Percentiles rank a stretch among this genome's conserved stretches.
Conservation (phyloP, 148 eudicot species). For the Vaccinium corymbosum region DNA sequence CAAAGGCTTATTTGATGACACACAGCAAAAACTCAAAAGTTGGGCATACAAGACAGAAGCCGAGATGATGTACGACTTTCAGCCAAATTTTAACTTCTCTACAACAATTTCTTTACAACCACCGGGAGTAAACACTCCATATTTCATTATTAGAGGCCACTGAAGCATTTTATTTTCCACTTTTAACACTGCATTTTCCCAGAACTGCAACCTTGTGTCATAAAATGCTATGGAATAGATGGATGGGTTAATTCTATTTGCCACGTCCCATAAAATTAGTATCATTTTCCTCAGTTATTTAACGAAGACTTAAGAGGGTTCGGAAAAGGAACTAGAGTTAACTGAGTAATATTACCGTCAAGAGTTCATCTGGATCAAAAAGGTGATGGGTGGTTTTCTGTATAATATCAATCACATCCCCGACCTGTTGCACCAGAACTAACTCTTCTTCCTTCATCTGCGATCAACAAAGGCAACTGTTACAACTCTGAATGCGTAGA, state of each 20-base stretch:
- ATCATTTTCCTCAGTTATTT: not conserved
- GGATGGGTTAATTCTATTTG: not conserved
- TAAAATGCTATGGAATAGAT: not conserved
- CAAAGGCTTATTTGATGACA: not conserved
- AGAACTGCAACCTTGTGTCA: not conserved
- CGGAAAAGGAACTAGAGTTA: not conserved
- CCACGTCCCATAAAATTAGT: not conserved
- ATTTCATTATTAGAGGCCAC: not conserved
- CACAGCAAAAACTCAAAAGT: not conserved
- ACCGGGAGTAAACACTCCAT: not conserved
- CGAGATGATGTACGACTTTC: not conserved
- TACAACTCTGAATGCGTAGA: not conserved
- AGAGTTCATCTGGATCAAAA: slow-evolving; percentile 94
- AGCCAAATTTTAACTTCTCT: not conserved
- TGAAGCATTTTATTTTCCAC: not conserved
- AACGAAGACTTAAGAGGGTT: not conserved
- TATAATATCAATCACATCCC: slow-evolving; percentile 80
- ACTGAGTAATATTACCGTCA: slow-evolving; percentile 49
- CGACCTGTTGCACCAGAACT: slow-evolving; percentile 64
- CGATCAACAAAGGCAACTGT: slow-evolving; percentile 19
- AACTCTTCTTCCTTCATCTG: slow-evolving; percentile 98
- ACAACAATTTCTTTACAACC: not conserved
- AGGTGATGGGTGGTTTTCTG: slow-evolving; percentile 88
- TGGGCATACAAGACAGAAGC: not conserved
- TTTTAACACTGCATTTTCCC: not conserved